These are phyloP conservation scores for Rhodomyrtus tomentosa DNA, from an alignment of 345 rosid genomes.

Conservation along the genomic window DNA sequence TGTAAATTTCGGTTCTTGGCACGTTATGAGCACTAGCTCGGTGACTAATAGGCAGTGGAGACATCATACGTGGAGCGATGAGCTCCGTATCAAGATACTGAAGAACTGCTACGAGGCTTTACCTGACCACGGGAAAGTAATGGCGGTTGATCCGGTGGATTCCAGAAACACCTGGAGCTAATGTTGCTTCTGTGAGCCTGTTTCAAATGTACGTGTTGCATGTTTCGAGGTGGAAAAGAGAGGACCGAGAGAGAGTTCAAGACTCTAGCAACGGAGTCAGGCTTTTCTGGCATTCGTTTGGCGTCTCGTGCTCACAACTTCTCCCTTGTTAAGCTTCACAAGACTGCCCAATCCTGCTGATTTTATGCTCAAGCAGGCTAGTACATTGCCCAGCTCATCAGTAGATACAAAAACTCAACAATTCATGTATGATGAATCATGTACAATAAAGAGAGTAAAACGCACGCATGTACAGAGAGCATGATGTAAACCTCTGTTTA, in stretches of 20 bases:
- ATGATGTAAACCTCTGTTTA: background rate
- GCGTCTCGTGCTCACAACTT: slow-evolving; percentile 19
- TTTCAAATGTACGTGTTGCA: slow-evolving; percentile 25
- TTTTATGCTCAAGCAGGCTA: background rate
- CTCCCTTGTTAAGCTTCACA: slow-evolving; percentile 27
- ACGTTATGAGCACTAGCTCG: background rate
- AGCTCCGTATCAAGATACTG: slow-evolving; percentile 32
- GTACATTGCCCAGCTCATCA: background rate
- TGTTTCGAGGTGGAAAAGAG: slow-evolving; percentile 26
- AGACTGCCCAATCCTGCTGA: background rate
- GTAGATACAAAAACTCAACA: background rate
- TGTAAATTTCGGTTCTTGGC: background rate
- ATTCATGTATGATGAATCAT: background rate
- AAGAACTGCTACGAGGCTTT: slow-evolving; percentile 26
- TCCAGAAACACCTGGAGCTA: slow-evolving; percentile 20
- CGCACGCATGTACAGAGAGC: background rate
- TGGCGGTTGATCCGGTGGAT: slow-evolving; percentile 29
- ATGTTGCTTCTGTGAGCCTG: slow-evolving; percentile 12
- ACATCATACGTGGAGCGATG: slow-evolving; percentile 27
- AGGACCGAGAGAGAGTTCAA: slow-evolving; percentile 25
- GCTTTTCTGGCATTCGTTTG: slow-evolving; percentile 35
- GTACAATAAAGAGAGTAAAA: background rate
- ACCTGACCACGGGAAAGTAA: slow-evolving; percentile 30
- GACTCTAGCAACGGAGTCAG: slow-evolving; percentile 26
- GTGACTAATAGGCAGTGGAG: slow-evolving; percentile 22